phyloP scores from a whole-genome alignment of 257 asterid genomes.

The Ilex aquifolium region DNA sequence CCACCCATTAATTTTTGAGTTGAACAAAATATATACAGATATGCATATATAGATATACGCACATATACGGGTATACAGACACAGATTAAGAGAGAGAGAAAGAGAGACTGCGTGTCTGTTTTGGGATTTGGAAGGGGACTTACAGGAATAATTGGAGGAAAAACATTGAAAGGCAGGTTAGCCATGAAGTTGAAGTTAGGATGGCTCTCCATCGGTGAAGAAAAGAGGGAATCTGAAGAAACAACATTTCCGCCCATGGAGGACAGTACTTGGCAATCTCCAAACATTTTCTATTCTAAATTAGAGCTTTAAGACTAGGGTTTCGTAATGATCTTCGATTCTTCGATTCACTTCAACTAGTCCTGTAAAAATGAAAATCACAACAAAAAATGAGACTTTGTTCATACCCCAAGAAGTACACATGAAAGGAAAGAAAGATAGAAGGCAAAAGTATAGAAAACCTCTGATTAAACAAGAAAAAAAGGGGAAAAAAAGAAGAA shows the following conservation, averaged over 20 bases:
- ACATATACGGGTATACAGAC: neutral
- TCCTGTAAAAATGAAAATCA: neutral
- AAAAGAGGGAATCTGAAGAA: conserved; percentile 27
- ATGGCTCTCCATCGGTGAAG: conserved; percentile 45
- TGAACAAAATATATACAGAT: neutral
- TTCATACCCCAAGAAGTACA: neutral
- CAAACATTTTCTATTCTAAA: conserved; percentile 47
- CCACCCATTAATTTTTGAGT: neutral
- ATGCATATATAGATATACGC: neutral
- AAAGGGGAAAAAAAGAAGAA: neutral
- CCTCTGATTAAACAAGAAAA: neutral
- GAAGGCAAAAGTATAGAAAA: neutral
- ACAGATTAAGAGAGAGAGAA: neutral
- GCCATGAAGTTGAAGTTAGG: conserved; percentile 78
- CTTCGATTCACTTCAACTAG: conserved; percentile 2
- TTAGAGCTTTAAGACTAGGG: neutral
- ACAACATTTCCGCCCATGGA: conserved; percentile 54
- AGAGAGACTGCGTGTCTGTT: neutral
- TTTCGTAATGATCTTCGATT: neutral
- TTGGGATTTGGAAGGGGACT: conserved; percentile 10
- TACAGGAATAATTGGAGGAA: conserved; percentile 67
- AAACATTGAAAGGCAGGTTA: conserved; percentile 76
- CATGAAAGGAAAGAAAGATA: no score
- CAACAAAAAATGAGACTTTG: neutral
- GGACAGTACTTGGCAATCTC: conserved; percentile 85